A percentile compares a stretch with the other conserved stretches of the same genome.
phyloP scores from a whole-genome alignment of 805 yeast genomes.

The Debaryomyces prosopidis region DNA sequence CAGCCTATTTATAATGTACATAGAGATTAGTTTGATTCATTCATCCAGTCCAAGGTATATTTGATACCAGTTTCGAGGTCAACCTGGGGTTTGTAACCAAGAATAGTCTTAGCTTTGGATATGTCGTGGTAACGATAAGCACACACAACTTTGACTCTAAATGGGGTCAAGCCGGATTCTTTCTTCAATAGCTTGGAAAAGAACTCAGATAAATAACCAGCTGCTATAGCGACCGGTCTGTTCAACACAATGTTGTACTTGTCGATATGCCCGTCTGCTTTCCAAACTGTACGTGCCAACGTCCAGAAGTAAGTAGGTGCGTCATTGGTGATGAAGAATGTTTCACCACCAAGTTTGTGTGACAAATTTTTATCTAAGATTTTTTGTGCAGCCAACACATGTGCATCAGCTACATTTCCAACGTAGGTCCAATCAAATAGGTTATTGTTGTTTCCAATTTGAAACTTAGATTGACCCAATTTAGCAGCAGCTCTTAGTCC shows the following conservation, averaged over 20 bases:
- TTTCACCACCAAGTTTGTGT: conserved; percentile 70
- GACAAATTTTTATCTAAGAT: conserved; percentile 50
- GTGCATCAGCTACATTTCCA: conserved; percentile 98
- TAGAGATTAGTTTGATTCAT: conserved; percentile 45
- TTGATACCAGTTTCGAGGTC: conserved; percentile 77
- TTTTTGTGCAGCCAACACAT: conserved; percentile 85
- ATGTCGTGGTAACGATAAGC: conserved; percentile 94
- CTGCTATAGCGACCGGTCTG: conserved; percentile 73
- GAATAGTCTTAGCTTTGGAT: conserved; percentile 72
- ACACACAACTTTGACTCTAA: conserved; percentile 88
- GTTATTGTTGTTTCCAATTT: conserved; percentile 91
- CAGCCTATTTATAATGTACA: too few species aligned
- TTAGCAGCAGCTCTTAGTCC: conserved; percentile 82
- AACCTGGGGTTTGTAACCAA: conserved; percentile 82
- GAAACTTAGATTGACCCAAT: conserved; percentile 86
- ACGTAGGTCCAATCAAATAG: conserved; percentile 96
- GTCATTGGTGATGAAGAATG: conserved; percentile 90
- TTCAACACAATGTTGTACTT: conserved; percentile 64
- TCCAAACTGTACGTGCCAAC: conserved; percentile 94
- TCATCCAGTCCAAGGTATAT: conserved; percentile 84
- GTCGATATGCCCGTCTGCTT: conserved; percentile 87
- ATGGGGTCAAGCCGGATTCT: conserved; percentile 94
- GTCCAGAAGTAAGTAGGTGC: conserved; percentile 97
- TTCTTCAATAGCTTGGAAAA: conserved; percentile 70
- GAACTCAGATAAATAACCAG: conserved; percentile 80